A percentile compares a stretch with the other conserved stretches of the same genome.
Conservation (phyloP, 2,329 filamentous ascomycete species). For the Ascochyta clinopodiicola region DNA sequence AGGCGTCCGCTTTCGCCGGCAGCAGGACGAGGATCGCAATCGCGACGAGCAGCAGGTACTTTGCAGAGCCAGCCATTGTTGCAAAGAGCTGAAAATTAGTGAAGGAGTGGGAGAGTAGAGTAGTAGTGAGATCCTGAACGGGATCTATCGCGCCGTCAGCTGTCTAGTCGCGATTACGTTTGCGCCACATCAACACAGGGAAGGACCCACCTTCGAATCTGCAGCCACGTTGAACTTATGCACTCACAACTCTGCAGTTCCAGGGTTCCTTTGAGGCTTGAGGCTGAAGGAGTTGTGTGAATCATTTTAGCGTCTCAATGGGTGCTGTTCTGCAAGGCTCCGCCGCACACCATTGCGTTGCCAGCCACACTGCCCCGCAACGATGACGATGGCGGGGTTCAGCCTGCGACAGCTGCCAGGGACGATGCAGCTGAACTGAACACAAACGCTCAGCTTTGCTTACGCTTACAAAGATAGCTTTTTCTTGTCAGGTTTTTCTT, state of each 20-base stretch:
- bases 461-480: background rate
- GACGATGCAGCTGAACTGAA: slow-evolving; percentile 3
- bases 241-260: background rate
- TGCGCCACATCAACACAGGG: slow-evolving; percentile 8
- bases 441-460: background rate
- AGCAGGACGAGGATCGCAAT: slow-evolving; percentile 47
- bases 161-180: slow-evolving; percentile 17
- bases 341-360: slow-evolving; percentile 9
- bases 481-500: background rate
- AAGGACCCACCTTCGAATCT: slow-evolving; percentile 7
- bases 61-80: slow-evolving; percentile 43
- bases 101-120: slow-evolving; percentile 10
- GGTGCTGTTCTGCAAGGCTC: slow-evolving; percentile 1
- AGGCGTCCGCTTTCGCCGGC: slow-evolving; percentile 48
- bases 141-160: slow-evolving; percentile 15
- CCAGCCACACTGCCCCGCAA: slow-evolving; percentile 16
- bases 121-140: slow-evolving; percentile 6
- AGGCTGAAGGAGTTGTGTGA: background rate
- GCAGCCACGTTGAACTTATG: background rate
- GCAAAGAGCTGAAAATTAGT: slow-evolving; percentile 1
- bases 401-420: background rate
- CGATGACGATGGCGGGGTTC: slow-evolving; percentile 13
- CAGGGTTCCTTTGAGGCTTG: slow-evolving; percentile 4
- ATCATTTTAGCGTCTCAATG: slow-evolving; percentile 6
- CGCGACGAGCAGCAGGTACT: slow-evolving; percentile 45